These are phyloP conservation scores for Begonia peltatifolia DNA, from an alignment of 306 rosid genomes.

Conservation along the genomic window DNA sequence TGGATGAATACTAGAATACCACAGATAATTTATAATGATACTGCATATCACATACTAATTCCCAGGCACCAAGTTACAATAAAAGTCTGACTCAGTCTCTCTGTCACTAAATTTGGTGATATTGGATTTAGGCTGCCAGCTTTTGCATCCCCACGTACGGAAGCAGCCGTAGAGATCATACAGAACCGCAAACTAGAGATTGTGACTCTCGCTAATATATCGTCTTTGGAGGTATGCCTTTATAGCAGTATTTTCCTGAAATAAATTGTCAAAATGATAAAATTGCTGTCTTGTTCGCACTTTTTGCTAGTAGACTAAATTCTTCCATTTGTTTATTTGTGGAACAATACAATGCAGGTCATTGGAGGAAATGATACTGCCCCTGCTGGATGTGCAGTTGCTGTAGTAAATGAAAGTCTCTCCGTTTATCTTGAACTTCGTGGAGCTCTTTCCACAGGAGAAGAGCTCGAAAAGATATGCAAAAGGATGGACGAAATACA, in stretches of 20 bases:
- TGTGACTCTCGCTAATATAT: constrained; percentile 60
- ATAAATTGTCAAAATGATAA: too few relatives aligned
- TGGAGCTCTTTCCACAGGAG: constrained; percentile 31
- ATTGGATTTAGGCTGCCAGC: constrained; percentile 26
- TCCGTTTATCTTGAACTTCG: constrained; percentile 31
- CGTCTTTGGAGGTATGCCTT: constrained; percentile 39
- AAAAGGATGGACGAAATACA: constrained; percentile 29
- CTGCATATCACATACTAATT: too few relatives aligned
- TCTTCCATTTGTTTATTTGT: not conserved
- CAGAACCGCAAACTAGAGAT: constrained; percentile 44
- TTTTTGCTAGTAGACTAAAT: too few relatives aligned
- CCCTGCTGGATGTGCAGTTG: constrained; percentile 28
- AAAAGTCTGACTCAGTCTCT: too few relatives aligned
- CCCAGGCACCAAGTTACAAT: too few relatives aligned
- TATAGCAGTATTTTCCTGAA: not conserved
- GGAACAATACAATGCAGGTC: constrained; percentile 12
- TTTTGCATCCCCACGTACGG: constrained; percentile 18
- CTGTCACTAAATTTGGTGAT: not conserved
- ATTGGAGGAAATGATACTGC: constrained; percentile 23
- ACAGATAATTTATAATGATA: too few relatives aligned
- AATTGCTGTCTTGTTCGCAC: too few relatives aligned
- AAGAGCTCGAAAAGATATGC: constrained; percentile 31
- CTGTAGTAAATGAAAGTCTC: constrained; percentile 27
- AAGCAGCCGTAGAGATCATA: constrained; percentile 15
- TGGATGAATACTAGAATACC: too few relatives aligned